Percentiles rank a stretch among this genome's conserved stretches.
phyloP scores from a whole-genome alignment of 1,139 yeast species.

The Wickerhamomyces sp. region DNA sequence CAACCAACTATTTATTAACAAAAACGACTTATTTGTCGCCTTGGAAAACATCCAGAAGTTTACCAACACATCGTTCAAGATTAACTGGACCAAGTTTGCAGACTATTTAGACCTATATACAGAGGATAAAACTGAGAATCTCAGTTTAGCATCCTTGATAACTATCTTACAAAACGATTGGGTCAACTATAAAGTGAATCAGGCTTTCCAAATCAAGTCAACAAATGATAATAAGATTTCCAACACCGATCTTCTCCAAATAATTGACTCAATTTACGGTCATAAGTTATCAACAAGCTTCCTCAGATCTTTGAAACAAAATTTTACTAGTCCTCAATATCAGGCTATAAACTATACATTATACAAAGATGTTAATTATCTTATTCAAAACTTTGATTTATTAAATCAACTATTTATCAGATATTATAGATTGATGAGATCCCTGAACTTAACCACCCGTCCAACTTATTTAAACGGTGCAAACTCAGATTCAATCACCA shows the following conservation, averaged over 20 bases:
- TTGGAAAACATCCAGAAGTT: conserved; percentile 29
- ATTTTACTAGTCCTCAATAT: conserved; percentile 27
- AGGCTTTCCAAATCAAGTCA: conserved; percentile 22
- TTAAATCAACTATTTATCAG: conserved; percentile 32
- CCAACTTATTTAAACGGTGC: conserved; percentile 4
- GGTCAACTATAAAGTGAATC: conserved; percentile 27
- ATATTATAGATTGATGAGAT: conserved; percentile 25
- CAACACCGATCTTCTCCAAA: conserved; percentile 29
- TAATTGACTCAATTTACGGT: conserved; percentile 29
- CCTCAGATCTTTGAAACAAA: conserved; percentile 26
- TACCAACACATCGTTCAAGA: conserved; percentile 28
- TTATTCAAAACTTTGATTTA: conserved; percentile 34
- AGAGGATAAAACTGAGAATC: background rate
- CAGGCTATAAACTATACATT: conserved; percentile 30
- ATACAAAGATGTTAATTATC: conserved; percentile 33
- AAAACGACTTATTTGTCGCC: conserved; percentile 28
- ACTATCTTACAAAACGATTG: conserved; percentile 34
- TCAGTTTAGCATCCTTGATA: conserved; percentile 23
- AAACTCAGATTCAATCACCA: conserved; percentile 15
- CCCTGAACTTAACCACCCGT: conserved; percentile 6
- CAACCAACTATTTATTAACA: conserved; percentile 30
- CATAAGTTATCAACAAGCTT: conserved; percentile 33
- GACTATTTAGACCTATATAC: conserved; percentile 15
- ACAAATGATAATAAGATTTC: conserved; percentile 25
- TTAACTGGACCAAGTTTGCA: conserved; percentile 31